Conservation (phyloP, 441 rosid species). For the Pelargonium australe region DNA sequence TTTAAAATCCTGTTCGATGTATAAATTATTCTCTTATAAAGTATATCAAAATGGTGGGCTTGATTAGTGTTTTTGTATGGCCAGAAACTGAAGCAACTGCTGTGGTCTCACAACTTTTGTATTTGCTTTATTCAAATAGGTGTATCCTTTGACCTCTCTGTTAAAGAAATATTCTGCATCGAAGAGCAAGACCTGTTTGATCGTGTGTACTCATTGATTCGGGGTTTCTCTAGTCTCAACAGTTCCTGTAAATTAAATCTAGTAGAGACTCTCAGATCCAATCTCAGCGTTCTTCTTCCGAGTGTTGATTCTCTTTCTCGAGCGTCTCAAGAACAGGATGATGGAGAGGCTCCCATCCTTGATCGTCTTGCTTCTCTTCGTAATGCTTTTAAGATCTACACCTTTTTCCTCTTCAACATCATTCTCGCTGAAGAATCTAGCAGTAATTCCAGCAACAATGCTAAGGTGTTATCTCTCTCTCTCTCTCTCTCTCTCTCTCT, state of each 20-base stretch:
- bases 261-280: slow-evolving; percentile 80
- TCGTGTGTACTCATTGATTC: slow-evolving; percentile 65
- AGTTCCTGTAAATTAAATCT: slow-evolving; percentile 59
- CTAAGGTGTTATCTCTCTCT: slow-evolving; percentile 45
- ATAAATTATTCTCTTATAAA: too few relatives aligned
- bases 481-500: slow-evolving; percentile 3
- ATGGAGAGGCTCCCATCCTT: slow-evolving; percentile 41
- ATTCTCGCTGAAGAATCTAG: slow-evolving; percentile 54
- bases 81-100: background rate
- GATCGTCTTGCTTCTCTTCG: slow-evolving; percentile 65
- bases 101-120: background rate
- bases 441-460: slow-evolving; percentile 32
- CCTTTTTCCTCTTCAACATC: slow-evolving; percentile 70
- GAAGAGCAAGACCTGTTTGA: slow-evolving; percentile 90
- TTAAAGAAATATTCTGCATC: slow-evolving; percentile 78
- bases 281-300: slow-evolving; percentile 89
- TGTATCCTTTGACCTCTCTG: slow-evolving; percentile 80
- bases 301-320: slow-evolving; percentile 79
- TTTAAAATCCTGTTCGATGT: too few relatives aligned
- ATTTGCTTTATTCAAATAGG: slow-evolving; percentile 32
- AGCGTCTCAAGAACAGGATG: slow-evolving; percentile 38
- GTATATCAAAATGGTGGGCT: too few relatives aligned
- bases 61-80: too few relatives aligned
- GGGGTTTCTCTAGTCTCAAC: slow-evolving; percentile 45
- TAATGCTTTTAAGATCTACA: slow-evolving; percentile 84